A percentile compares a stretch with the other conserved stretches of the same genome.
Evolutionary conservation across 208 protist species (phyloP).

Genomic region (Acanthamoeba quina): DNA sequence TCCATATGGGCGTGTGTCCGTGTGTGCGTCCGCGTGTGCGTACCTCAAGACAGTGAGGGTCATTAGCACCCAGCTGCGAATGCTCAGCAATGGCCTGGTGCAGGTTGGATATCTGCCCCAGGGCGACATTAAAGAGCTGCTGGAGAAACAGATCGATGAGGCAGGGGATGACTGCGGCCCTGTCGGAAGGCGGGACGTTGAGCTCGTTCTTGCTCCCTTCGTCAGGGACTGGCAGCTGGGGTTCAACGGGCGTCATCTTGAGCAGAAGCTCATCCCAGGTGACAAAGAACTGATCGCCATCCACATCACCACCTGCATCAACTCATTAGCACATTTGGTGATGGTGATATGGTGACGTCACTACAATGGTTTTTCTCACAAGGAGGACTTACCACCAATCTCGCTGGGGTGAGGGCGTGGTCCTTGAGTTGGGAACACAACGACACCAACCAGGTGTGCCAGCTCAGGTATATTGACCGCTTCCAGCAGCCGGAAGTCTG

Average conservation of each 20-base stretch:
- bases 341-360: not conserved
- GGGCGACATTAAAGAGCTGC: slow-evolving; percentile 10
- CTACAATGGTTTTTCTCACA: not conserved
- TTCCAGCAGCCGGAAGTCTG: slow-evolving; percentile 54
- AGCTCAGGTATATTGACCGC: slow-evolving; percentile 42
- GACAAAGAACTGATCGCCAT: slow-evolving; percentile 66
- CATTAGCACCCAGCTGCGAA: not conserved
- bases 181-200: not conserved
- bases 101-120: slow-evolving; percentile 39
- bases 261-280: not conserved
- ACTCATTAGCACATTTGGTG: not conserved
- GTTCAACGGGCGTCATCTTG: not conserved
- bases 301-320: slow-evolving; percentile 49
- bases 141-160: slow-evolving; percentile 25
- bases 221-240: not conserved
- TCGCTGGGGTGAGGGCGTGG: slow-evolving; percentile 44
- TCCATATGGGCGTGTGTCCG: not conserved
- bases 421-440: slow-evolving; percentile 51
- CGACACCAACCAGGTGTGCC: not conserved
- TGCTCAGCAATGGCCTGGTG: slow-evolving; percentile 32
- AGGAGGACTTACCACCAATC: not conserved
- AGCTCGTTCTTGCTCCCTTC: not conserved
- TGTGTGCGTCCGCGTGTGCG: not conserved
- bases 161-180: not conserved
- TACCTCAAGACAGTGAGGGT: slow-evolving; percentile 5